Evolutionary conservation across 2,329 filamentous ascomycete genomes (phyloP).

Genomic region (Colletotrichum theobromicola): DNA sequence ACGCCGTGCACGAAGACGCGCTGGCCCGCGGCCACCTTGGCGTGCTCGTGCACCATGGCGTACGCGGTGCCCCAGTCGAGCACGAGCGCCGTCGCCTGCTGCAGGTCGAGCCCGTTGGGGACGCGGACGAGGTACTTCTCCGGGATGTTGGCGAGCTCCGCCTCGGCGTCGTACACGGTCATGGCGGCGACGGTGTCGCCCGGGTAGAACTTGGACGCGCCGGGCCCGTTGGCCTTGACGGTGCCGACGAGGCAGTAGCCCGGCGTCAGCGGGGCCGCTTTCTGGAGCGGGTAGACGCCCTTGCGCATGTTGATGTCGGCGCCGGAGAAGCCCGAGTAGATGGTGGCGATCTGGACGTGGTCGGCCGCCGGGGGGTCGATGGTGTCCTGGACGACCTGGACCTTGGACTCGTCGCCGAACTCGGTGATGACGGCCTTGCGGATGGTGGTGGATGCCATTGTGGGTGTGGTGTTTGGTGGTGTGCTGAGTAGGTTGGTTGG

Average conservation of each 20-base stretch:
- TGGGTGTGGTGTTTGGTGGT: neutral
- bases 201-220: conserved; percentile 30
- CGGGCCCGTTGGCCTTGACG: conserved; percentile 42
- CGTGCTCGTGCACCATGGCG: conserved; percentile 39
- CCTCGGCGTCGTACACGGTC: conserved; percentile 47
- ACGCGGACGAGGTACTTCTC: conserved; percentile 51
- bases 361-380: conserved; percentile 43
- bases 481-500: neutral
- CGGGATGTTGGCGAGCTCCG: conserved; percentile 49
- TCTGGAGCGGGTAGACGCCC: conserved; percentile 52
- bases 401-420: conserved; percentile 44
- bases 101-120: conserved; percentile 43
- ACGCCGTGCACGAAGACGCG: conserved; percentile 56
- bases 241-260: conserved; percentile 54
- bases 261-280: conserved; percentile 49
- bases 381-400: conserved; percentile 36
- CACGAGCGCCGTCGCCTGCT: conserved; percentile 43
- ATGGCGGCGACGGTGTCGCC: conserved; percentile 41
- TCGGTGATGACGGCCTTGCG: conserved; percentile 51
- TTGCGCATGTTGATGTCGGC: conserved; percentile 55
- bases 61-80: conserved; percentile 53
- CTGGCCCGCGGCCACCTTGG: conserved; percentile 45
- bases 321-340: conserved; percentile 53
- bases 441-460: conserved; percentile 28
- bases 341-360: conserved; percentile 51